phyloP scores from a whole-genome alignment of 495 filamentous ascomycete genomes.

The Aspergillus ostianus region DNA sequence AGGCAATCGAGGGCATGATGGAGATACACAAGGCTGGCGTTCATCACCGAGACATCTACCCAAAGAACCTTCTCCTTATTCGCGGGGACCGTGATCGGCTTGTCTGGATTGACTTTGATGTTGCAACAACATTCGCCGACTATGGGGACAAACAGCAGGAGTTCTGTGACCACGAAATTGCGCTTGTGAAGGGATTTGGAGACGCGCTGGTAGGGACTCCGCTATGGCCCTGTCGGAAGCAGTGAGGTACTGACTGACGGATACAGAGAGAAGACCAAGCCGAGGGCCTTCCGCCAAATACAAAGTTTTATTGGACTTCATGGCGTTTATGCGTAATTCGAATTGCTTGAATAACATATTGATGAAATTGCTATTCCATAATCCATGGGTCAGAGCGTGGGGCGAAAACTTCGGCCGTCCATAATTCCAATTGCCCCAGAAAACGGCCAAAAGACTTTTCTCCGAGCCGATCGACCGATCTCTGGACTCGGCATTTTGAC shows the following conservation, averaged over 20 bases:
- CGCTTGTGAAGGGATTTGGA: conserved; percentile 14
- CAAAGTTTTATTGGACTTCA: conserved; percentile 19
- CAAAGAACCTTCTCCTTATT: conserved; percentile 24
- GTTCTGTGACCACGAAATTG: conserved; percentile 19
- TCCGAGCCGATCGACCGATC: too few species aligned
- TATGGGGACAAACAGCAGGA: conserved; percentile 12
- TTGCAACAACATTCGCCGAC: conserved; percentile 23
- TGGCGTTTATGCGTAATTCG: too few species aligned
- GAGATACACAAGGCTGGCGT: conserved; percentile 19
- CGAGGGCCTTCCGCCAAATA: conserved; percentile 28
- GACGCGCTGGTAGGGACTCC: conserved; percentile 6
- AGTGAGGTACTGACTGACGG: conserved; percentile 13
- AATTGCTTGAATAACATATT: too few species aligned
- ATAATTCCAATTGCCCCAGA: too few species aligned
- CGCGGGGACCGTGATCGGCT: conserved; percentile 12
- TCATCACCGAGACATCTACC: conserved; percentile 25
- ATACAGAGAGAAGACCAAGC: conserved; percentile 22
- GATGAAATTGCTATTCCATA: too few species aligned
- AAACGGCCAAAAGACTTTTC: too few species aligned
- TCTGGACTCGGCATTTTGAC: too few species aligned
- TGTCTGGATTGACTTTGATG: conserved; percentile 31
- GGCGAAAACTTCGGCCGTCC: too few species aligned
- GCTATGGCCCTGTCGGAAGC: not conserved
- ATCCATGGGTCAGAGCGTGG: too few species aligned
- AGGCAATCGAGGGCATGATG: conserved; percentile 22